Base-by-base conservation (phyloP, 352 stramenopile genomes). In the Phytophthora pseudosyringae region DNA sequence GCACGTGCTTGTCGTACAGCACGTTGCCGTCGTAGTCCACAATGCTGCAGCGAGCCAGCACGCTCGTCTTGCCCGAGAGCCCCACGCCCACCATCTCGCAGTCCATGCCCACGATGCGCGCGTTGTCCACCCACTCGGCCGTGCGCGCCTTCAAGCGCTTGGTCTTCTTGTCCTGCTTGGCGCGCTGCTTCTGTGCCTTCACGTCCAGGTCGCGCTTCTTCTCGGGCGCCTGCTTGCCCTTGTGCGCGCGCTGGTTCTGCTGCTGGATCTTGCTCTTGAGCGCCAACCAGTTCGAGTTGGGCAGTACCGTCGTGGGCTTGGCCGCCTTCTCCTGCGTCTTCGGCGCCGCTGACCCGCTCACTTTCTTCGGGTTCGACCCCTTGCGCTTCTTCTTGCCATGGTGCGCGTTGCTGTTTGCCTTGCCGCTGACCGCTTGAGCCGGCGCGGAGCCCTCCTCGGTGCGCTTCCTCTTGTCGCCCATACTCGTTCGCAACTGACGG, bases 21-120 rank as follows among this genome's bases (percentile, higher is more conserved):
- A 96, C 84, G 16, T 81, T 76, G 52, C 88, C 88, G 11, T 96
- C 72, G 54, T 88, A 96, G 69, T 94, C 83, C 32, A 96, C 85
- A 45, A 96, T 91, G 79, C 86, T 94, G 73, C 88, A 96, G n/a
- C 88, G 82, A 21, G 88, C 88, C 18, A 96, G 62, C 33, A 91
- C 88, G 41, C 86, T 94, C 25, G 80, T 86, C 58, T 88, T 90
- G 26, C 88, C 88, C 3, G 80, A 88, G 13, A 89, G 60, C 0
- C 88, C 88, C 3, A 96, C 88, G 32, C 88, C 88, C 7, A 96
- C 88, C 88, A 96, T 96, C 67, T 96, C 88, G 64, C 88, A 96
- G 83, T 96, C 88, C 84, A 96, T 94, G n/a, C 70, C 88, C 18
- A 94, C 65, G 56, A 96, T 92, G 7, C 59, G 51, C 29, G 64